These are phyloP conservation scores for Phytophthora lateralis DNA, from an alignment of 352 stramenopile genomes.

Conservation along the genomic window DNA sequence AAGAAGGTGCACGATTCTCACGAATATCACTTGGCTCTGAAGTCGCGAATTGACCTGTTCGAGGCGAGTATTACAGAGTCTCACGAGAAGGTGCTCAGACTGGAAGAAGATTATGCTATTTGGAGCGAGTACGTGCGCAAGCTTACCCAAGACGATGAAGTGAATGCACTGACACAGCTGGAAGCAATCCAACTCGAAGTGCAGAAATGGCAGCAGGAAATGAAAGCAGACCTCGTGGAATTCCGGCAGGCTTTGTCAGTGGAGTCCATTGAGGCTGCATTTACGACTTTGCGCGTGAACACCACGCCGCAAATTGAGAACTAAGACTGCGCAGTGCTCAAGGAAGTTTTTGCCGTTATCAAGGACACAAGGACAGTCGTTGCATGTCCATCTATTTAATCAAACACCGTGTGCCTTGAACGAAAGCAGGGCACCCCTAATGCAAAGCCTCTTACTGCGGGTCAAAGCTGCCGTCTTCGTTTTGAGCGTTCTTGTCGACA, in stretches of 20 bases:
- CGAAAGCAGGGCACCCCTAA: constrained; percentile 9
- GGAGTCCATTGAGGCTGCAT: constrained; percentile 55
- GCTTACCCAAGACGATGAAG: constrained; percentile 73
- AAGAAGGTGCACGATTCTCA: constrained; percentile 60
- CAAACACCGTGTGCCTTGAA: constrained; percentile 18
- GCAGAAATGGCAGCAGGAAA: constrained; percentile 74
- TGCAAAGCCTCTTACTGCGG: constrained; percentile 26
- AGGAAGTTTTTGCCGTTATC: constrained; percentile 13
- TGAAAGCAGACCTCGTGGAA: constrained; percentile 69
- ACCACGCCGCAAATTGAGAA: constrained; percentile 28
- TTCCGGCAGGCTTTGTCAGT: constrained; percentile 63
- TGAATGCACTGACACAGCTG: constrained; percentile 59
- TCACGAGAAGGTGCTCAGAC: constrained; percentile 61
- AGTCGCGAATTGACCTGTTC: constrained; percentile 60
- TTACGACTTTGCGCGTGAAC: constrained; percentile 47
- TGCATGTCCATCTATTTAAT: constrained; percentile 39
- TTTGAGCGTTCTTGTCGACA: constrained; percentile 79
- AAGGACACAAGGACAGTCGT: constrained; percentile 25
- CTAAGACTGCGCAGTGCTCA: constrained; percentile 7
- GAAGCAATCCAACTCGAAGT: constrained; percentile 73
- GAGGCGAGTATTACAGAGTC: constrained; percentile 72
- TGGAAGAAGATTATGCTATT: constrained; percentile 71
- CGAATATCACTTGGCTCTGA: constrained; percentile 67
- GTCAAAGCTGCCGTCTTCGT: constrained; percentile 64
- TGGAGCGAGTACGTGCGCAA: constrained; percentile 80